Percentiles rank a stretch among this genome's conserved stretches.
These are phyloP conservation scores for Ogataea thermomethanolica DNA, from an alignment of 805 yeast species.

Conservation along the genomic window DNA sequence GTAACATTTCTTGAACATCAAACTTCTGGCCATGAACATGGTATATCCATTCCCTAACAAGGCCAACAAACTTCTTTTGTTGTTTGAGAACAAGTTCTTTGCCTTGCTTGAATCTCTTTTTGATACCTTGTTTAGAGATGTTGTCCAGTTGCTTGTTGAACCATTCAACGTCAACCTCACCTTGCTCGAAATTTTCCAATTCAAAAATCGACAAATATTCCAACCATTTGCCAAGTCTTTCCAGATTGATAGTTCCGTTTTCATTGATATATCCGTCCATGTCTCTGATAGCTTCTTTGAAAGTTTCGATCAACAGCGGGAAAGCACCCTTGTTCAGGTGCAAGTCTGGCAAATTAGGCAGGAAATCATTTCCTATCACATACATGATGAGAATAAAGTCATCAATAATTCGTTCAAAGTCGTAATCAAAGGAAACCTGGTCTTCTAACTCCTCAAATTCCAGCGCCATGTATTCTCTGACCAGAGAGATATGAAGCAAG, in stretches of 20 bases:
- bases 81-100: slow-evolving; percentile 62
- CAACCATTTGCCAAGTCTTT: slow-evolving; percentile 71
- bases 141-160: slow-evolving; percentile 81
- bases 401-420: slow-evolving; percentile 86
- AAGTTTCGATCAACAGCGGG: slow-evolving; percentile 85
- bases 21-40: slow-evolving; percentile 31
- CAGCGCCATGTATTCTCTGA: slow-evolving; percentile 85
- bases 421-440: slow-evolving; percentile 61
- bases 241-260: slow-evolving; percentile 74
- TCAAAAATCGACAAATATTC: slow-evolving; percentile 76
- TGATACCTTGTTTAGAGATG: slow-evolving; percentile 69
- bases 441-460: slow-evolving; percentile 75
- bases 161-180: slow-evolving; percentile 86
- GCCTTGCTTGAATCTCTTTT: slow-evolving; percentile 61
- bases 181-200: slow-evolving; percentile 77
- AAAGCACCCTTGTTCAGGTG: slow-evolving; percentile 94
- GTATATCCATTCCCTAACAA: slow-evolving; percentile 48
- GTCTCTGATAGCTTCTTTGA: slow-evolving; percentile 71
- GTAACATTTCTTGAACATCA: slow-evolving; percentile 31
- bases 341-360: slow-evolving; percentile 93
- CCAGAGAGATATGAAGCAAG: slow-evolving; percentile 77
- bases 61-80: slow-evolving; percentile 70
- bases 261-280: slow-evolving; percentile 84
- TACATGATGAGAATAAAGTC: slow-evolving; percentile 90
- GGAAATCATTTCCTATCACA: slow-evolving; percentile 96